Percentiles rank a stretch among this genome's conserved stretches.
These are phyloP conservation scores for Acanthamoeba polyphaga DNA, from an alignment of 208 protist species.

Conservation along the genomic window DNA sequence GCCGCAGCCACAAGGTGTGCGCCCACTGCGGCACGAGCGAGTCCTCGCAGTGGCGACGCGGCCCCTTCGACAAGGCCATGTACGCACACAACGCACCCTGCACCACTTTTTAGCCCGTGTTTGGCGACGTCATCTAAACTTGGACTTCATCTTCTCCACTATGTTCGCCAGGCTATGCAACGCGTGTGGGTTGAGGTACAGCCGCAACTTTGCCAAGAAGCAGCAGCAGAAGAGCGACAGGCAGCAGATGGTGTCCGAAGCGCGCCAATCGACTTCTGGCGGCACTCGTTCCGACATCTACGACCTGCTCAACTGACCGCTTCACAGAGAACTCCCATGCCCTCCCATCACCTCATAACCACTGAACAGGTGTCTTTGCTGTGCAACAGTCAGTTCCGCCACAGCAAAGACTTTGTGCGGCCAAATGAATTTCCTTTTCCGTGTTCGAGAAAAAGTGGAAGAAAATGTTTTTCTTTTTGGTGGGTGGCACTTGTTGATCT, in stretches of 20 bases:
- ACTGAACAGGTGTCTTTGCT: too few species aligned
- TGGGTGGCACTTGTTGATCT: background rate
- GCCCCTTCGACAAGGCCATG: conserved; percentile 7
- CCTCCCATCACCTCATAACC: background rate
- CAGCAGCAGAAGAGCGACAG: background rate
- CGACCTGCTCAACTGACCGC: background rate
- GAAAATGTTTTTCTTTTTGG: background rate
- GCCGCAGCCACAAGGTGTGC: background rate
- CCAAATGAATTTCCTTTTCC: too few species aligned
- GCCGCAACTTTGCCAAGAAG: background rate
- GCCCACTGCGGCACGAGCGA: background rate
- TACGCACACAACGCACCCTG: background rate
- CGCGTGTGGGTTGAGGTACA: background rate
- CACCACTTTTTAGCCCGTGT: background rate
- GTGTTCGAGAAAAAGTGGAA: too few species aligned
- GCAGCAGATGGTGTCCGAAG: background rate
- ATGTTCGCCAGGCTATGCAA: background rate
- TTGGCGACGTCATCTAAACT: background rate
- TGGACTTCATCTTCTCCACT: background rate
- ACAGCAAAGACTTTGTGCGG: too few species aligned
- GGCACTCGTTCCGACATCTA: background rate
- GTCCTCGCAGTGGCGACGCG: conserved; percentile 2
- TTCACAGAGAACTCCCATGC: too few species aligned
- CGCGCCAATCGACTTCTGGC: background rate
- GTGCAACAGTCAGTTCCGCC: too few species aligned